Evolutionary conservation across 306 rosid genomes (phyloP), one percentile per base, ranked within the genome.

Genomic region (Rubus idaeus): DNA sequence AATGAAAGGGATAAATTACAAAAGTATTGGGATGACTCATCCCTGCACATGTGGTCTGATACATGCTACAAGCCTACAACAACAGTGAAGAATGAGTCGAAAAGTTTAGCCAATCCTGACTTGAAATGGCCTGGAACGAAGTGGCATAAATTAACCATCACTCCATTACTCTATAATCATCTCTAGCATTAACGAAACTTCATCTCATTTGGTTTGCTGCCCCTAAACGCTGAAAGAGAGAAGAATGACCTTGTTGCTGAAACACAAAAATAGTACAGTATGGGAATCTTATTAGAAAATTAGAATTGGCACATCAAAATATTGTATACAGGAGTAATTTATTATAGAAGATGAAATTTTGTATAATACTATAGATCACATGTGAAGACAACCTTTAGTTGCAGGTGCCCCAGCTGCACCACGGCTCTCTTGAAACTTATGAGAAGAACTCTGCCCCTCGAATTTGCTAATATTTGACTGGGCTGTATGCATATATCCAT

Each of bases 141-240:
- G 77, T 47, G 75, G 51, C 68, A 40, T 26, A 61, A 41, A 23
- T 50, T 11, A 51, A 44, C 46, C 39, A 17, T 49, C 61, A 68
- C 75, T 47, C 71, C 71, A 4, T 62, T 46, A 74, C 68, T 72
- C 63, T 17, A 77, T 42, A 2, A 42, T 70, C 57, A 50, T 51
- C 77, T 80, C 72, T 66, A 39, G 81, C 78, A 79, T 71, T 70
- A 86, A 63, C 74, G 86, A 76, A 79, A 62, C 40, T 52, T 65
- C 40, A 46, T 73, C 71, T 82, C 75, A 74, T 71, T 82, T 42
- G 46, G 85, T 75, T 75, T 70, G 42, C 76, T 74, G 58, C 97
- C 98, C 86, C 98, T 88, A 83, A 95, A 95, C 7, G 98, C 98
- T 46, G 98, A 92, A 86, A 95, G 97, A 71, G 98, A 95, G 87